A percentile compares a stretch with the other conserved stretches of the same genome.
phyloP scores from a whole-genome alignment of 2,329 filamentous ascomycete species.

The Penicillium hesseltinei region DNA sequence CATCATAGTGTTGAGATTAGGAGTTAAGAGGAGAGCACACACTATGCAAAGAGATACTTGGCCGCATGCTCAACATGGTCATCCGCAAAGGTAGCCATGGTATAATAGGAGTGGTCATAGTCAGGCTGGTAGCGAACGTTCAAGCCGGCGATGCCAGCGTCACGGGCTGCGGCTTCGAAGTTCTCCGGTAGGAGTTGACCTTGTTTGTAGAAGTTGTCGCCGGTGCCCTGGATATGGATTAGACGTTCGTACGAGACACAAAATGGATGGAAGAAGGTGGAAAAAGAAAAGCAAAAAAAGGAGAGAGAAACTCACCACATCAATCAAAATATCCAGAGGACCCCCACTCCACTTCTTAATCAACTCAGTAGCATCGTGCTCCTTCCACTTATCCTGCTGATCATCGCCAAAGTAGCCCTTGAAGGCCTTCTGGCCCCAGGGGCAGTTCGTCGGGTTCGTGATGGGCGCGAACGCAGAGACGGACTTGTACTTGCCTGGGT shows the following conservation, averaged over 20 bases:
- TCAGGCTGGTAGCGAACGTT: conserved; percentile 80
- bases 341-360: conserved; percentile 68
- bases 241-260: neutral
- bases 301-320: conserved; percentile 63
- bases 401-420: conserved; percentile 81
- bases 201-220: conserved; percentile 95
- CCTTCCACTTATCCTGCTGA: conserved; percentile 70
- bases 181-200: conserved; percentile 92
- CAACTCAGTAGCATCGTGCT: conserved; percentile 89
- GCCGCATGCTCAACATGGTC: conserved; percentile 92
- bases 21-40: conserved; percentile 29
- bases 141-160: conserved; percentile 69
- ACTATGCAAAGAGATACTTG: conserved; percentile 70
- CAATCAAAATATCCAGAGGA: conserved; percentile 75
- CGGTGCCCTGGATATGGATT: conserved; percentile 64
- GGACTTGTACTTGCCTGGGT: conserved; percentile 84
- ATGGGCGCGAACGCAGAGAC: conserved; percentile 92
- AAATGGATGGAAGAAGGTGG: neutral
- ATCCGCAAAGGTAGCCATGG: conserved; percentile 84
- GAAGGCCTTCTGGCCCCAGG: conserved; percentile 97
- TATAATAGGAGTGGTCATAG: conserved; percentile 98
- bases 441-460: conserved; percentile 76
- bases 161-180: conserved; percentile 74
- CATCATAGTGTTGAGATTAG: neutral
- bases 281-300: neutral